Base-by-base conservation (phyloP, 139 green algal genomes). In the Chlamydomonas schloesseri region DNA sequence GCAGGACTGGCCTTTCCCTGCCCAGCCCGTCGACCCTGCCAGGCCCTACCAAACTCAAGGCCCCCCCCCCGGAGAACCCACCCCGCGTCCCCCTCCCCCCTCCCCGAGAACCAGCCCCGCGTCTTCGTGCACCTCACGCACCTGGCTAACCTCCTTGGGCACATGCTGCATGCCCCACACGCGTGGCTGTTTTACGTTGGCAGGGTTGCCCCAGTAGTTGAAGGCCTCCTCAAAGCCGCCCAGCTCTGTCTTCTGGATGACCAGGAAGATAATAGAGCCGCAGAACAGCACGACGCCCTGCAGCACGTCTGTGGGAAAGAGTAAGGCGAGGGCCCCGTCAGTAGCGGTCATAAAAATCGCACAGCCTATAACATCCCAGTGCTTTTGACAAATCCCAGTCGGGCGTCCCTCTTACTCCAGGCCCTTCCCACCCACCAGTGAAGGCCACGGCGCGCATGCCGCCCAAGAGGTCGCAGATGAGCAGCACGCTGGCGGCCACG, bases 361-460 rank as follows among this genome's bases (percentile, higher is more conserved):
- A 60, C 53, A 15, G 53, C 14, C 53, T 60, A 23, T 60, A 23
- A 15, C 53, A 13, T 15, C 53, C 69, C n/a, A 23, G n/a, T n/a
- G n/a, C n/a, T n/a, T n/a, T n/a, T n/a, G n/a, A n/a, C n/a, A n/a
- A n/a, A n/a, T n/a, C n/a, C n/a, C n/a, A n/a, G n/a, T n/a, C n/a
- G n/a, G n/a, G n/a, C n/a, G n/a, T n/a, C n/a, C n/a, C n/a, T n/a
- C n/a, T n/a, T n/a, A n/a, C n/a, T n/a, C n/a, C n/a, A n/a, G n/a
- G n/a, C n/a, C n/a, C n/a, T n/a, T n/a, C n/a, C n/a, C n/a, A 50
- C 72, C 29, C 36, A 82, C 75, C 76, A 1, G 85, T 90, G 78
- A 86, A 93, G 10, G 90, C 90, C 29, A 93, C 90, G 9, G 83
- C 70, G 4, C 90, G 70, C 90, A 93, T 93, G 55, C 90, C 90